Base-by-base conservation (phyloP, 805 yeast genomes). In the Yarrowia sp. region DNA sequence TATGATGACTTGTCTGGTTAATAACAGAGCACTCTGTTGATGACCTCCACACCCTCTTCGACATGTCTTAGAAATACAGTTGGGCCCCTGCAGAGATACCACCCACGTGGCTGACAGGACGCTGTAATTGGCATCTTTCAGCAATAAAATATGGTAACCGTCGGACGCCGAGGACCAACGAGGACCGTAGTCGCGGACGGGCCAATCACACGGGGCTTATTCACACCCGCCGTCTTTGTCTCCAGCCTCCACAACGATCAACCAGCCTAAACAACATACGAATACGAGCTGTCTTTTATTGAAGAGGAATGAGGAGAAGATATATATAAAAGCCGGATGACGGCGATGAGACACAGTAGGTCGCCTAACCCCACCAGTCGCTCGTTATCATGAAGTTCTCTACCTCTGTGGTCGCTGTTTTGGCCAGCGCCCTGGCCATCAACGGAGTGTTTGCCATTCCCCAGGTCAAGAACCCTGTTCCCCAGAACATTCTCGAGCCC, bases 391-490 rank as follows among this genome's bases (percentile, higher is more conserved):
- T 59, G 66, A 59, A 45, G 12, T 36, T 59, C n/a, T 32, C 66
- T 8, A 53, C 16, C 59, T 53, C 59, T 5, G 43, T 26, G 36
- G 66, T 45, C 52, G 52, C 43, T 12, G n/a, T 59, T n/a, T 12
- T 46, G 53, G 52, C 52, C 32, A 19, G 46, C 35, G 49, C 64
- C 22, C 40, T 58, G 22, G 50, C 64, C 19, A 38, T 53, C 56
- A 52, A 52, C 19, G 59, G 59, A 2, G 59, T 53, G 8, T 32
- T 41, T n/a, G 63, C 53, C 16, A 59, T 59, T n/a, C 66, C 66
- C 26, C 45, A 59, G 66, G 66, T 59, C 42, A 32, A 36, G 38
- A 59, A 59, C 66, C 66, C 66, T 22, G 66, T 46, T 7, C 66
- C 66, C 43, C 43, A 41, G 19, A 59, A 59, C 43, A 12, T 46